Conservation (phyloP, 495 filamentous ascomycete species). For the Neurospora tetraspora region DNA sequence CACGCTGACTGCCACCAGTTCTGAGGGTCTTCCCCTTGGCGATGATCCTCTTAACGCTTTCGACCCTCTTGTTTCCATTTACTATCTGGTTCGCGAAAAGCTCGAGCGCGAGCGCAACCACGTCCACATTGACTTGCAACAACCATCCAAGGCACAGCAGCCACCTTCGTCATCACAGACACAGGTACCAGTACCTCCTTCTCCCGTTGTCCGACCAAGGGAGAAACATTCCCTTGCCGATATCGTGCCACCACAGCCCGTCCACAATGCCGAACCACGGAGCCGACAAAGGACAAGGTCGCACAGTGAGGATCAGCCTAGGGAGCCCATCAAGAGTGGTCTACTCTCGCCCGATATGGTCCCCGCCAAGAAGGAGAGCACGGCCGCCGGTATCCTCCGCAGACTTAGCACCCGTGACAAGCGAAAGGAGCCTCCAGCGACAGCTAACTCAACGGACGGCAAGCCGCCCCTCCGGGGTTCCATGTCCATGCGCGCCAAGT, state of each 20-base stretch:
- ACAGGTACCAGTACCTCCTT: slow-evolving; percentile 13
- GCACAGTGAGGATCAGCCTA: slow-evolving; percentile 89
- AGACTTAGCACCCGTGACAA: slow-evolving; percentile 81
- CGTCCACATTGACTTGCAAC: slow-evolving; percentile 10
- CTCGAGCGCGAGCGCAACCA: slow-evolving; percentile 60
- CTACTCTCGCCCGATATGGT: slow-evolving; percentile 53
- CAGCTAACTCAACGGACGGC: slow-evolving; percentile 22
- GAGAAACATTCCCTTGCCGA: slow-evolving; percentile 45
- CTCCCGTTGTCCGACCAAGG: slow-evolving; percentile 36
- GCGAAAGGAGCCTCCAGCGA: slow-evolving; percentile 47
- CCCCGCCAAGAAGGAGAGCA: slow-evolving; percentile 71
- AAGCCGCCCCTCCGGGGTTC: slow-evolving; percentile 34
- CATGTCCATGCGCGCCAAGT: slow-evolving; percentile 69
- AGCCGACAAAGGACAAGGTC: slow-evolving; percentile 80
- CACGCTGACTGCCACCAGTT: slow-evolving; percentile 75
- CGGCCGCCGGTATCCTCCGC: slow-evolving; percentile 75
- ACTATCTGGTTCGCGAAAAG: slow-evolving; percentile 93
- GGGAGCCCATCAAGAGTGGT: slow-evolving; percentile 63
- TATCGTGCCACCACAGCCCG: slow-evolving; percentile 72
- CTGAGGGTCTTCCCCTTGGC: slow-evolving; percentile 72
- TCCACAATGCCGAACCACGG: slow-evolving; percentile 80
- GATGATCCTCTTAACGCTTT: slow-evolving; percentile 89
- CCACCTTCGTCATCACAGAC: slow-evolving; percentile 14
- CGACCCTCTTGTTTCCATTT: slow-evolving; percentile 85
- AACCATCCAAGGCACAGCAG: slow-evolving; percentile 14